Evolutionary conservation across 306 rosid genomes (phyloP).

Genomic region (Carpinus viminea): DNA sequence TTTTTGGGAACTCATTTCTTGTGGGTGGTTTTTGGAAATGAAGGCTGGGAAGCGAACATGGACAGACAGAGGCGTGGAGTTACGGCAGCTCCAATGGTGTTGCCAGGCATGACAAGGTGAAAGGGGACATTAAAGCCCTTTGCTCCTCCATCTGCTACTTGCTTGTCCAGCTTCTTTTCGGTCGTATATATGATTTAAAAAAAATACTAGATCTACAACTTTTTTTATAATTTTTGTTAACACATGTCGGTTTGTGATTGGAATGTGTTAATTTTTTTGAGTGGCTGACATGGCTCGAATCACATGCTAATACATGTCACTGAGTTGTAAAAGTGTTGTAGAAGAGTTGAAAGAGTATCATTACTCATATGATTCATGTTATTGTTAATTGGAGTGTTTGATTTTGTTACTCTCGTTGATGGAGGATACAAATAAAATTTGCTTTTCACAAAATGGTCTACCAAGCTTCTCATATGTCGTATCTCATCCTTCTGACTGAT

Average conservation of each 20-base stretch:
- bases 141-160: slow-evolving; percentile 17
- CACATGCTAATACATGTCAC: too few relatives aligned
- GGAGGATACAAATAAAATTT: background rate
- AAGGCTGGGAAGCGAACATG: slow-evolving; percentile 71
- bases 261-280: too few relatives aligned
- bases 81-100: slow-evolving; percentile 19
- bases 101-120: slow-evolving; percentile 54
- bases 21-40: slow-evolving; percentile 9
- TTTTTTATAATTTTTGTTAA: too few relatives aligned
- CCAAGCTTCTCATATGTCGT: too few relatives aligned
- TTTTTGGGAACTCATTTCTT: background rate
- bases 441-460: too few relatives aligned
- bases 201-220: too few relatives aligned
- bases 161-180: slow-evolving; percentile 15
- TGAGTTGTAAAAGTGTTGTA: too few relatives aligned
- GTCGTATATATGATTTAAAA: background rate
- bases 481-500: too few relatives aligned
- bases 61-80: slow-evolving; percentile 43
- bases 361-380: background rate
- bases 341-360: too few relatives aligned
- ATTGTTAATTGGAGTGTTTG: background rate
- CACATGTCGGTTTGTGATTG: too few relatives aligned
- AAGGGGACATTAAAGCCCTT: slow-evolving; percentile 11
- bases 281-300: too few relatives aligned
- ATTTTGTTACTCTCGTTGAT: background rate